These are phyloP conservation scores for Neocucurbitaria cava DNA, from an alignment of 2,329 filamentous ascomycete genomes.

Conservation along the genomic window DNA sequence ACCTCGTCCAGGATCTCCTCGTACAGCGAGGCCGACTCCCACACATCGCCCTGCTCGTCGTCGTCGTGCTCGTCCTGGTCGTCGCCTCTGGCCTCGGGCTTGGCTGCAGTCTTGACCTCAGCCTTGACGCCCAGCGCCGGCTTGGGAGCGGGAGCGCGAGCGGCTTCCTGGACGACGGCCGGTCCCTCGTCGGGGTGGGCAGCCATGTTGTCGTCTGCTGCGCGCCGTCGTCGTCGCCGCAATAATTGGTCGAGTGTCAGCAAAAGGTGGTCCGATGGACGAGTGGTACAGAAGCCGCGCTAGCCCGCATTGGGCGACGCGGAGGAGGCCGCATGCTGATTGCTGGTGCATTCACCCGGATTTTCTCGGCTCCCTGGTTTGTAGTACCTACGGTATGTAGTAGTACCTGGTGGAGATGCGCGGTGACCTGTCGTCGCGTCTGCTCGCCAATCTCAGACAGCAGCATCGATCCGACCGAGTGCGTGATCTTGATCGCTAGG, in stretches of 20 bases:
- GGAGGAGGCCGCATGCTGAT: conserved; percentile 11
- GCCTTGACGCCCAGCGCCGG: conserved; percentile 24
- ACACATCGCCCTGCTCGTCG: conserved; percentile 33
- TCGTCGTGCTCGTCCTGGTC: conserved; percentile 11
- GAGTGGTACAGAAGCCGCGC: conserved; percentile 11
- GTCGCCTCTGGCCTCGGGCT: conserved; percentile 14
- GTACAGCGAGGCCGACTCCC: conserved; percentile 42
- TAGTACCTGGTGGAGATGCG: neutral
- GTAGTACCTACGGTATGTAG: too few relatives aligned
- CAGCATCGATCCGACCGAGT: neutral
- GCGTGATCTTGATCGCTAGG: conserved; percentile 1
- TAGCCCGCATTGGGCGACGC: conserved; percentile 9
- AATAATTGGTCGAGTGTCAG: conserved; percentile 15
- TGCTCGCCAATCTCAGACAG: conserved; percentile 16
- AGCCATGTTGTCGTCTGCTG: conserved; percentile 29
- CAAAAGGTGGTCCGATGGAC: conserved; percentile 20
- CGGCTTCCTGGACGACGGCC: conserved; percentile 36
- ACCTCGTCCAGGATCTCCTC: conserved; percentile 46
- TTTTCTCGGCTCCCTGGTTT: neutral
- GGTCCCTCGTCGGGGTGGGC: conserved; percentile 33
- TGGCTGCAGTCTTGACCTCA: conserved; percentile 20
- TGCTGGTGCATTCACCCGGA: conserved; percentile 1
- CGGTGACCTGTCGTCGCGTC: conserved; percentile 15
- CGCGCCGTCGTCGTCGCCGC: conserved; percentile 1
- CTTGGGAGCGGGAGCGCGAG: too few relatives aligned